Base-by-base conservation (phyloP, 2,329 filamentous ascomycete species). In the Cadophora sp. region DNA sequence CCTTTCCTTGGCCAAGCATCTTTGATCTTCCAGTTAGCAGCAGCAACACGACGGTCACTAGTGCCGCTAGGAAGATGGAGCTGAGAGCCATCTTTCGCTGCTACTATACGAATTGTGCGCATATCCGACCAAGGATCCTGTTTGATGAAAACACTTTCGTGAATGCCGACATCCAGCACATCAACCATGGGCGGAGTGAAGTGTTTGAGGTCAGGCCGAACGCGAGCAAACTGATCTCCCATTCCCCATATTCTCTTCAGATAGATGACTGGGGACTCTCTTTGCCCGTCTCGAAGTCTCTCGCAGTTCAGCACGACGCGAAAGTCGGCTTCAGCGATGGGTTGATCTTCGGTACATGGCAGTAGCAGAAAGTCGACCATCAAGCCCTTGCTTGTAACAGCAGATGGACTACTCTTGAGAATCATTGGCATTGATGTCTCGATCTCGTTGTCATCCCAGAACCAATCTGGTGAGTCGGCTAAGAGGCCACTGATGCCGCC, bases 1-100 rank as follows among this genome's bases (percentile, higher is more conserved):
- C 50, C 50, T 53, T 33, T 53, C 27, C 27, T 53, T 7, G 24
- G 50, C 50, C 50, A 53, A 9, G 48, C 48, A 22, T 51, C 48
- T 51, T 51, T 51, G 48, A 51, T 51, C 11, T 51, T 51, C 48
- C 48, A 51, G 18, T 51, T 20, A 51, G 48, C 48, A 51, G 48
- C 48, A 51, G 48, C 48, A 27, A 51, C 48, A 51, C 48, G 48
- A 51, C 20, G 48, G 24, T 14, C 13, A 51, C 9, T 27, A 16
- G 8, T 24, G 48, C 22, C 48, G 9, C 22, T 22, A 27, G 22
- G 48, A 51, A 16, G 24, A 27, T 51, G 11, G 24, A 51, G 48
- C 14, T 27, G 22, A 27, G 48, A 51, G 48, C 11, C 24, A 16
- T 51, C 48, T 13, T 51, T 51, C 9, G 48, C 48, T 27, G 48